Percentiles rank a stretch among this genome's conserved stretches.
These are phyloP conservation scores for Phytophthora cajani DNA, from an alignment of 352 stramenopile genomes.

Conservation along the genomic window DNA sequence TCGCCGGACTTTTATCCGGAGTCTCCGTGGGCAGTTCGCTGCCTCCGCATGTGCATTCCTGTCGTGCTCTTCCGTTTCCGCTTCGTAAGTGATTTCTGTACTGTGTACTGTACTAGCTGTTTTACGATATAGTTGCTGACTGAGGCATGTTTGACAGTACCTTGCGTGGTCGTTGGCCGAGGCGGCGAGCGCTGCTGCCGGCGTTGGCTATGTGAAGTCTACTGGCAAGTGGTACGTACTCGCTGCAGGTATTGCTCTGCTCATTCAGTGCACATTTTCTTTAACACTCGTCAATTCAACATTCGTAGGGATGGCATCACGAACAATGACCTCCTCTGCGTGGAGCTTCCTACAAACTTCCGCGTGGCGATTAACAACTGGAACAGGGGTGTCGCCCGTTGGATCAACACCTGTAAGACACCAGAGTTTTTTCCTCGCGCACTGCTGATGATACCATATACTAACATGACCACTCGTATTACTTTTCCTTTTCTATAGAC, in stretches of 20 bases:
- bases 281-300: not conserved
- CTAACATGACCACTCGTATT: not conserved
- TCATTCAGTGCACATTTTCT: not conserved
- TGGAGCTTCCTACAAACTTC: slow-evolving; percentile 88
- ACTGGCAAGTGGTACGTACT: slow-evolving; percentile 73
- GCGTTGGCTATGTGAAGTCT: slow-evolving; percentile 78
- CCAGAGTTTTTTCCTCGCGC: not conserved
- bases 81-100: slow-evolving; percentile 58
- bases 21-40: slow-evolving; percentile 62
- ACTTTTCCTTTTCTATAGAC: slow-evolving; percentile 40
- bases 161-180: slow-evolving; percentile 89
- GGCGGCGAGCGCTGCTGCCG: slow-evolving; percentile 70
- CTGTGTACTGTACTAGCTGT: not conserved
- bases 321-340: slow-evolving; percentile 86
- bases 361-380: slow-evolving; percentile 90
- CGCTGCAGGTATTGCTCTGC: not conserved
- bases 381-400: slow-evolving; percentile 87
- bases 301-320: slow-evolving; percentile 80
- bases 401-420: slow-evolving; percentile 85
- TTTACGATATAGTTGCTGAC: slow-evolving; percentile 3
- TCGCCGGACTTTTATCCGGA: slow-evolving; percentile 76
- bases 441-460: not conserved
- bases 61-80: slow-evolving; percentile 87
- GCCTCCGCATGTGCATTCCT: slow-evolving; percentile 73
- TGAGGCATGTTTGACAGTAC: slow-evolving; percentile 53